phyloP scores from a whole-genome alignment of 768 basidiomycete genomes.

The Amanita molliuscula region DNA sequence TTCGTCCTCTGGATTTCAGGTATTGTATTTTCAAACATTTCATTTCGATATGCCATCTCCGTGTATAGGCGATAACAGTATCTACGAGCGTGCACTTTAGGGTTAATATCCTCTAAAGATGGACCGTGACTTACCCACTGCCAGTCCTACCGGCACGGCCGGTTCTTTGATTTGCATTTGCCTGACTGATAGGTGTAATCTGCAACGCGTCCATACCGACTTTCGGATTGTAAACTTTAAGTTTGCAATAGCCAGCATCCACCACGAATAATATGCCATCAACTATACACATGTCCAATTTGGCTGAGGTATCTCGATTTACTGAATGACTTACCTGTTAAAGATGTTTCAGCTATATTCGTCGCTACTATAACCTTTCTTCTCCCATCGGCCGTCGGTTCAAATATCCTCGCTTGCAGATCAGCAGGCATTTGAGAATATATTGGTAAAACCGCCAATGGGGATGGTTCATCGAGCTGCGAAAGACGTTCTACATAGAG shows the following conservation, averaged over 20 bases:
- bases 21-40: slow-evolving; percentile 91
- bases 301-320: slow-evolving; percentile 8
- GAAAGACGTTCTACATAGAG: slow-evolving; percentile 70
- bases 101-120: background rate
- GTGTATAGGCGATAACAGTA: slow-evolving; percentile 97
- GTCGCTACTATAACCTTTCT: slow-evolving; percentile 98
- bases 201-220: slow-evolving; percentile 99
- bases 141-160: slow-evolving; percentile 97
- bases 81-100: slow-evolving; percentile 26
- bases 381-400: slow-evolving; percentile 86
- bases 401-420: slow-evolving; percentile 96
- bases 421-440: slow-evolving; percentile 99
- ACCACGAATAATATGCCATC: slow-evolving; percentile 98
- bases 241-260: slow-evolving; percentile 92
- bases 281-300: slow-evolving; percentile 35
- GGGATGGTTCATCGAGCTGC: slow-evolving; percentile 85
- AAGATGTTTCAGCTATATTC: slow-evolving; percentile 96
- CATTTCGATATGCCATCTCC: slow-evolving; percentile 93
- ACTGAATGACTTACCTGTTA: slow-evolving; percentile 52
- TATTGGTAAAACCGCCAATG: slow-evolving; percentile 89
- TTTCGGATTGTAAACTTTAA: slow-evolving; percentile 98
- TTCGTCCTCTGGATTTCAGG: slow-evolving; percentile 99
- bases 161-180: slow-evolving; percentile 92
- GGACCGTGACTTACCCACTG: slow-evolving; percentile 55
- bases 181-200: slow-evolving; percentile 98